Evolutionary conservation across 129 eudicot genomes (phyloP), one percentile per base, ranked within the genome.

Genomic region (Lactuca sativa): DNA sequence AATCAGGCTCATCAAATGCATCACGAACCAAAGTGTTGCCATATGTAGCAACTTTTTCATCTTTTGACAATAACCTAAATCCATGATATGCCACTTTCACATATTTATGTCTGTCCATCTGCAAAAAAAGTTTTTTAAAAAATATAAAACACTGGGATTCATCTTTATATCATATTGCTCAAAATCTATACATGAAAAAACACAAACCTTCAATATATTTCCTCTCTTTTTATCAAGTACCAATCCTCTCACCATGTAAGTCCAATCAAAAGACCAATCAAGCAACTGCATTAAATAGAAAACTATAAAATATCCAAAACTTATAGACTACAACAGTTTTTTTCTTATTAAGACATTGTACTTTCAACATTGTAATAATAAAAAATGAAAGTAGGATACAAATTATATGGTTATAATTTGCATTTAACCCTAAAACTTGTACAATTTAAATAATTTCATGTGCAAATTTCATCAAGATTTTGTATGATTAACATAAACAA

Each of bases 31-130:
- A 77, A 44, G 88, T 83, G 68, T 78, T 90, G 31, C 97, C 99
- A 74, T 93, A 93, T 53, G 95, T 77, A 34, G 89, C 84, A 69
- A 83, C 89, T 69, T 90, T 93, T 67, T 93, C 99, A 43, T 93
- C 97, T 73, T 93, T 93, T 2, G 88, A 85, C 78, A 93, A 16
- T 78, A 87, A 93, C 74, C 55, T 83, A 66, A 93, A 93, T 62
- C 99, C 99, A 74, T 93, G 99, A 72, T 89, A 93, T 12, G 99
- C 99, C 70, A 93, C 97, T 81, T 93, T 93, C 40, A 93, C 99
- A 70, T 93, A 93, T 44, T 93, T 93, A 84, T 93, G 99, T 33
- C 99, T 80, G 67, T 93, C 99, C 99, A 93, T 93, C 99, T 93
- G 85, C 55, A 21, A 36, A 64, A 56, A 0, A 30, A 25, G 30